Evolutionary conservation across 768 basidiomycete species (phyloP).

Genomic region (Podaxis sp.): DNA sequence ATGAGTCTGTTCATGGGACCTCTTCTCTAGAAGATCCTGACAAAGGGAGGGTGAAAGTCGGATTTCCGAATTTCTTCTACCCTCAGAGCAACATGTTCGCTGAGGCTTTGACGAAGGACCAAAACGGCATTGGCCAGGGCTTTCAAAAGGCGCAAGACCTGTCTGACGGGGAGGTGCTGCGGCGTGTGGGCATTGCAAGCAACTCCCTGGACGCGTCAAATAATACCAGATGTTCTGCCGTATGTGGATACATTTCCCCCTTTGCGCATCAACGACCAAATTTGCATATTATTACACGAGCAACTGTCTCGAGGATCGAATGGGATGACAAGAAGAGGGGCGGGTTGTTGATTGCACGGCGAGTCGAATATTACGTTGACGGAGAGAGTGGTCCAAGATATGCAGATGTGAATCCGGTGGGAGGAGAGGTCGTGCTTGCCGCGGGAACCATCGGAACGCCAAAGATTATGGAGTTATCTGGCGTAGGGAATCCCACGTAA

Average conservation of each 20-base stretch:
- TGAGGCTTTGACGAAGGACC: constrained; percentile 11
- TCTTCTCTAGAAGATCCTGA: not conserved
- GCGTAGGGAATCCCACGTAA: constrained; percentile 28
- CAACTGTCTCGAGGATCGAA: constrained; percentile 49
- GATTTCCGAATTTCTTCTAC: constrained; percentile 29
- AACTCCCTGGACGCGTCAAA: constrained; percentile 26
- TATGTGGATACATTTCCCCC: constrained; percentile 27
- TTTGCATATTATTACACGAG: constrained; percentile 50
- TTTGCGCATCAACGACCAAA: constrained; percentile 31
- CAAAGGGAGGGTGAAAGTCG: constrained; percentile 25
- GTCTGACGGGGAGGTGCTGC: constrained; percentile 22
- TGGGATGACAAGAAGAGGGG: constrained; percentile 28
- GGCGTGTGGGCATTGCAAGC: constrained; percentile 24
- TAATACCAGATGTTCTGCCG: constrained; percentile 28
- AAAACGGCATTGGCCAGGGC: constrained; percentile 11
- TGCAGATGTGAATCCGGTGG: constrained; percentile 30
- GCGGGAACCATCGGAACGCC: constrained; percentile 41
- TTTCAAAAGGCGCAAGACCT: constrained; percentile 23
- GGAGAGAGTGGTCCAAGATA: constrained; percentile 14
- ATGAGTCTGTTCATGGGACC: constrained; percentile 22
- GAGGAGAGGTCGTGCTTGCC: constrained; percentile 49
- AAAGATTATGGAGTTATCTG: constrained; percentile 26
- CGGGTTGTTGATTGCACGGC: constrained; percentile 35
- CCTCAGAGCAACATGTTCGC: constrained; percentile 25
- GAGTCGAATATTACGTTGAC: constrained; percentile 37